Evolutionary conservation across 805 yeast genomes (phyloP), one percentile per base, ranked within the genome.

Genomic region (Metschnikowia sp.): DNA sequence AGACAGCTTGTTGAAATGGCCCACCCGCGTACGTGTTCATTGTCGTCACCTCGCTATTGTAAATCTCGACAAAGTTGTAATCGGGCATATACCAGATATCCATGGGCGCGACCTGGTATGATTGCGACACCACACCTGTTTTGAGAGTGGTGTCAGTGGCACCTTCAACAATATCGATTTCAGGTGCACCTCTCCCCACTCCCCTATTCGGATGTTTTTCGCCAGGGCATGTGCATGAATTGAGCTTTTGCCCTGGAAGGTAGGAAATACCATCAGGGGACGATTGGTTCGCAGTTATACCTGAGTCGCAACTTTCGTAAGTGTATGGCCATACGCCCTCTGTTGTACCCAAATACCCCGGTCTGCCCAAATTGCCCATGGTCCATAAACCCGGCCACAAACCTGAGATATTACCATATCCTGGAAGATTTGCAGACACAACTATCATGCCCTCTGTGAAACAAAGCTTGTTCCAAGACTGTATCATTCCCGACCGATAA

Each of bases 311-410:
- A 3, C 81, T 64, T 32, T 85, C 84, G 64, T 91, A 91, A 2
- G 92, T 75, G 60, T 90, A 91, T 4, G 98, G 97, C 98, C 98
- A 91, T 28, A 87, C 84, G 50, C 97, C 97, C 26, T 91, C 96
- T 2, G 96, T 82, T 3, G 92, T 75, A 6, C 96, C 88, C 70
- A 81, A 68, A 62, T 81, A 91, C 10, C 98, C 98, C 0, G 97
- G 95, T 57, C 97, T 81, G 28, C 86, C 98, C 54, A 91, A 74
- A 61, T 91, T 91, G 39, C 97, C 97, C 82, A 91, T 75, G 4
- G 96, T 78, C 97, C 97, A 91, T 48, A 88, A 58, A 75, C 97
- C 98, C 1, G 98, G 97, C 98, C 98, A 91, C 54, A 91, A 71
- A 18, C 98, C 98, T 4, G 85, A 73, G 30, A 84, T 76, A 47